phyloP scores from a whole-genome alignment of 2,329 filamentous ascomycete species.

The Neopestalotiopsis sp. region DNA sequence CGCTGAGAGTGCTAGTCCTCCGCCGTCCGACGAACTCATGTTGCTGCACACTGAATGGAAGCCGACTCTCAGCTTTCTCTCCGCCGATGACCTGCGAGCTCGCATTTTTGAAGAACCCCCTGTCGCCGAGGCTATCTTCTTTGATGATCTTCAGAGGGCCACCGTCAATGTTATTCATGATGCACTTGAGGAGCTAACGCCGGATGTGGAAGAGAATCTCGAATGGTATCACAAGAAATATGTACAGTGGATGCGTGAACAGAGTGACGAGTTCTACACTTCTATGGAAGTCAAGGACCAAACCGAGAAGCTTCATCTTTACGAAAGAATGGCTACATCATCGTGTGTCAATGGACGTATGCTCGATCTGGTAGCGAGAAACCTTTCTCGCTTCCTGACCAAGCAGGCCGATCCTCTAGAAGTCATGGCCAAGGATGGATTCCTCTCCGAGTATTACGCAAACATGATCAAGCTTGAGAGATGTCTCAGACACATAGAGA shows the following conservation, averaged over 20 bases:
- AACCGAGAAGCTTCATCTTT: conserved; percentile 5
- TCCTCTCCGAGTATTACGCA: conserved; percentile 17
- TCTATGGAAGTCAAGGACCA: background rate
- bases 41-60: conserved; percentile 7
- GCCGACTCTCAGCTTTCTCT: conserved; percentile 6
- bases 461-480: conserved; percentile 13
- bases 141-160: conserved; percentile 12
- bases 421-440: conserved; percentile 12
- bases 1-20: background rate
- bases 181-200: conserved; percentile 3
- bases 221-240: conserved; percentile 13
- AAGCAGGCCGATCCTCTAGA: conserved; percentile 16
- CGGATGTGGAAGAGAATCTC: conserved; percentile 8
- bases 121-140: conserved; percentile 4
- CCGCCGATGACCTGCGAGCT: conserved; percentile 1
- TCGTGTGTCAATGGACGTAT: conserved; percentile 15
- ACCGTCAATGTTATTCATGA: conserved; percentile 15
- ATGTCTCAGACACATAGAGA: conserved; percentile 5
- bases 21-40: conserved; percentile 4
- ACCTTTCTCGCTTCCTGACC: conserved; percentile 6
- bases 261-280: background rate
- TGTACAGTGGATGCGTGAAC: conserved; percentile 12
- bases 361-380: conserved; percentile 9
- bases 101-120: background rate
- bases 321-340: conserved; percentile 1